phyloP scores from a whole-genome alignment of 441 rosid species.

The Mallotus japonicus region DNA sequence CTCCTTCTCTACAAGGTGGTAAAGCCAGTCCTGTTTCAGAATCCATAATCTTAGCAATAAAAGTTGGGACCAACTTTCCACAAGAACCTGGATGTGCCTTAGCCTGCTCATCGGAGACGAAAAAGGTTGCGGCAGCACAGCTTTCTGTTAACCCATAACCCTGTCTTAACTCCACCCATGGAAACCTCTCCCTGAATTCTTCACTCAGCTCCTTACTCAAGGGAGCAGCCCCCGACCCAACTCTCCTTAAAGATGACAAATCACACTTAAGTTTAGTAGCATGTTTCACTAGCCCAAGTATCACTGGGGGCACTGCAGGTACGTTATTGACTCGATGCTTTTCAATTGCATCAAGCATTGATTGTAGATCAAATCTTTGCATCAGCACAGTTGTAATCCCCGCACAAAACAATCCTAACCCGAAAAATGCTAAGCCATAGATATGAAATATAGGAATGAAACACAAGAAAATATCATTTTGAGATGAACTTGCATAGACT shows the following conservation, averaged over 20 bases:
- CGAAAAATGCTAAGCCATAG: conserved; percentile 60
- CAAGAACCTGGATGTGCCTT: conserved; percentile 43
- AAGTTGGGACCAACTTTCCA: conserved; percentile 45
- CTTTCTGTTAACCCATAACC: conserved; percentile 72
- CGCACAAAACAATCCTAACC: conserved; percentile 40
- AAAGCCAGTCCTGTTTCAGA: conserved; percentile 38
- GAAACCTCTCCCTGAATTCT: conserved; percentile 49
- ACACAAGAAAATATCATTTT: conserved; percentile 47
- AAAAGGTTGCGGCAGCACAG: conserved; percentile 43
- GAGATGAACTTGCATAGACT: conserved; percentile 34
- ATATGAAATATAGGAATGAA: conserved; percentile 63
- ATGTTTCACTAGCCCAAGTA: conserved; percentile 47
- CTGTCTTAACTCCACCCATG: conserved; percentile 61
- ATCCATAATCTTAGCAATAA: conserved; percentile 48
- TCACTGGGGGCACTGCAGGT: conserved; percentile 63
- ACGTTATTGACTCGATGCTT: conserved; percentile 47
- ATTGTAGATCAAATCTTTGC: conserved; percentile 47
- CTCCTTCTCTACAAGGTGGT: conserved; percentile 45
- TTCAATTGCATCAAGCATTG: conserved; percentile 46
- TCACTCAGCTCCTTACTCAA: conserved; percentile 51
- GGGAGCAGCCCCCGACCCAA: conserved; percentile 64
- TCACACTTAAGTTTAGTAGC: conserved; percentile 27
- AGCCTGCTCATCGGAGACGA: conserved; percentile 26
- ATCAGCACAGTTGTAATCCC: conserved; percentile 50
- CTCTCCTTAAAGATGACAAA: conserved; percentile 41